Conservation (phyloP, 2,329 filamentous ascomycete genomes). For the Scopulariopsis brevicaulis region DNA sequence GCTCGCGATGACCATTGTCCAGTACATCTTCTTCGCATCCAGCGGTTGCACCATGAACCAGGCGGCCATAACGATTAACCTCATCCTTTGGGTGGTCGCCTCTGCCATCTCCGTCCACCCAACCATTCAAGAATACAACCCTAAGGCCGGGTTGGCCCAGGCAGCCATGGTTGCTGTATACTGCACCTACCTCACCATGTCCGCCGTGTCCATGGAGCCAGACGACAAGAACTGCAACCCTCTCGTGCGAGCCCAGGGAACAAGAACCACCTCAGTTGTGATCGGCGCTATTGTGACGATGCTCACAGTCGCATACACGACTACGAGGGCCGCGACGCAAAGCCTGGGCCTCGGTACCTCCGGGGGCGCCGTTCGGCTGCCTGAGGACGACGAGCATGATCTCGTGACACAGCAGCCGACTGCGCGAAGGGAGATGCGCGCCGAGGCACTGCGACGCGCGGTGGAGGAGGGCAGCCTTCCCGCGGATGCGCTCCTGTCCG, state of each 20-base stretch:
- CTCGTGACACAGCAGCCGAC: slow-evolving; percentile 70
- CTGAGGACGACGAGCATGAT: slow-evolving; percentile 71
- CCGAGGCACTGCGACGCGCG: slow-evolving; percentile 79
- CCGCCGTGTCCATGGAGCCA: slow-evolving; percentile 96
- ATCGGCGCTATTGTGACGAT: slow-evolving; percentile 93
- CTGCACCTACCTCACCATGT: slow-evolving; percentile 98
- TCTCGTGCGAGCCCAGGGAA: slow-evolving; percentile 72
- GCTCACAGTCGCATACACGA: slow-evolving; percentile 94
- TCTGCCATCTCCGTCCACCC: slow-evolving; percentile 85
- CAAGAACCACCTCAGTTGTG: slow-evolving; percentile 80
- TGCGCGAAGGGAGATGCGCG: slow-evolving; percentile 79
- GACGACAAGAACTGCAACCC: slow-evolving; percentile 92
- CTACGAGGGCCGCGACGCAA: slow-evolving; percentile 89
- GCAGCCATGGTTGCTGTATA: slow-evolving; percentile 95
- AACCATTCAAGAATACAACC: slow-evolving; percentile 79
- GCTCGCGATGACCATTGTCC: slow-evolving; percentile 86
- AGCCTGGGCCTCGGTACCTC: slow-evolving; percentile 59
- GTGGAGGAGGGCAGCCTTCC: slow-evolving; percentile 89
- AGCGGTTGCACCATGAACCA: slow-evolving; percentile 90
- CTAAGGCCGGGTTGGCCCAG: slow-evolving; percentile 90
- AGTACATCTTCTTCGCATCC: slow-evolving; percentile 91
- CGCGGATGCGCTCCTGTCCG: slow-evolving; percentile 74
- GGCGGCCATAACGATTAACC: slow-evolving; percentile 86
- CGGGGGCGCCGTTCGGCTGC: slow-evolving; percentile 45
- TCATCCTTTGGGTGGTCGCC: slow-evolving; percentile 70